Evolutionary conservation across 1,284 basidiomycete species (phyloP).

Genomic region (Leccinum cinnamomeum): DNA sequence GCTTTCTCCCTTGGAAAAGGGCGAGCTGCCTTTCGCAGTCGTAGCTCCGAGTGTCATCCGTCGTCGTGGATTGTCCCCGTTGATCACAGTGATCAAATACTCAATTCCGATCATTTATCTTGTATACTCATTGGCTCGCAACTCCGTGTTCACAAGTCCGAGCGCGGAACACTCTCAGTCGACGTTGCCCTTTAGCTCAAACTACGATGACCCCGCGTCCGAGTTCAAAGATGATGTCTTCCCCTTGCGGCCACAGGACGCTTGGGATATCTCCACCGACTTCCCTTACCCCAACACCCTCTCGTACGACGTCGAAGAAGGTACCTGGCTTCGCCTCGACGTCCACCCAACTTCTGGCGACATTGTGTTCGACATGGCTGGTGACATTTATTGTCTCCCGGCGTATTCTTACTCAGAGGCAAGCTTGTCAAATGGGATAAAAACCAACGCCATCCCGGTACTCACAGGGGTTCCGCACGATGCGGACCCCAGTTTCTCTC

Average conservation of each 20-base stretch:
- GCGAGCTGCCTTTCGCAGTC: conserved; percentile 20
- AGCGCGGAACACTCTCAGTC: conserved; percentile 3
- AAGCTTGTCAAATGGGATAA: conserved; percentile 15
- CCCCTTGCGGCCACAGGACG: conserved; percentile 60
- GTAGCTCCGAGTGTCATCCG: background rate
- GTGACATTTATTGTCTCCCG: conserved; percentile 70
- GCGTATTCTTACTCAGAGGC: conserved; percentile 38
- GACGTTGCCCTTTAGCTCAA: conserved; percentile 6
- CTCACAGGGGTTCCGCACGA: conserved; percentile 61
- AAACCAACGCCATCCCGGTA: conserved; percentile 31
- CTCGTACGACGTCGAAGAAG: conserved; percentile 67
- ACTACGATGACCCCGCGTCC: conserved; percentile 37
- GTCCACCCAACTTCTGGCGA: conserved; percentile 67
- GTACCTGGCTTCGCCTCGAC: conserved; percentile 72
- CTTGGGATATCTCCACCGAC: conserved; percentile 79
- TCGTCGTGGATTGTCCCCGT: conserved; percentile 2
- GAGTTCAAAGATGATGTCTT: conserved; percentile 62
- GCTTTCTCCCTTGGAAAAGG: conserved; percentile 19
- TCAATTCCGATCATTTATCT: conserved; percentile 24
- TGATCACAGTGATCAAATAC: conserved; percentile 21
- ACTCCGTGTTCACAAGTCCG: background rate
- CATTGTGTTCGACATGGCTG: conserved; percentile 72
- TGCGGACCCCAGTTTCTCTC: conserved; percentile 70
- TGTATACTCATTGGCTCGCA: conserved; percentile 19
- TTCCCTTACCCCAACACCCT: conserved; percentile 63